Evolutionary conservation across 1,284 basidiomycete genomes (phyloP).

Genomic region (Pisolithus thermaeus): DNA sequence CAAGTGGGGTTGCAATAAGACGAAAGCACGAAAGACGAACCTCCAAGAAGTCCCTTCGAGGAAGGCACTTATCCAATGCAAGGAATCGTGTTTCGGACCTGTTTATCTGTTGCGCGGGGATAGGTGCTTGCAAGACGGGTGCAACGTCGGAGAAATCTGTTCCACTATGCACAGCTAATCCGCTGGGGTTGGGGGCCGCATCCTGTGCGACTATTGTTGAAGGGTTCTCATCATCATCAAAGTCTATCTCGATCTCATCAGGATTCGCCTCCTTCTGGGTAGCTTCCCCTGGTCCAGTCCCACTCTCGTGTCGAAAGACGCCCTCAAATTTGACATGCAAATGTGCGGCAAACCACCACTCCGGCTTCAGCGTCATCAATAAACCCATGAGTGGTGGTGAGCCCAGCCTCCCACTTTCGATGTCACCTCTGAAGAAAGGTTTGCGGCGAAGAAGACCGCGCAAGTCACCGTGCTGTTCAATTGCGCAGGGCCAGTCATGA

Average conservation of each 20-base stretch:
- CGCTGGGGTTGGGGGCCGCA: slow-evolving; percentile 55
- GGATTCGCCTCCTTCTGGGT: slow-evolving; percentile 38
- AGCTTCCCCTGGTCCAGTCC: slow-evolving; percentile 3
- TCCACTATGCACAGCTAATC: slow-evolving; percentile 63
- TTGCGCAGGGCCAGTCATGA: slow-evolving; percentile 93
- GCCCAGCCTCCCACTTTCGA: slow-evolving; percentile 69
- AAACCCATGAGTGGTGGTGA: slow-evolving; percentile 86
- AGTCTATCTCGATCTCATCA: slow-evolving; percentile 59
- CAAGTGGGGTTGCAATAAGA: background rate
- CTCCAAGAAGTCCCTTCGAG: slow-evolving; percentile 80
- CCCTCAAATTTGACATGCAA: slow-evolving; percentile 84
- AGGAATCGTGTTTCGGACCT: slow-evolving; percentile 69
- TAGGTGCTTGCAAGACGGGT: slow-evolving; percentile 26
- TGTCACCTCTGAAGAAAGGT: slow-evolving; percentile 77
- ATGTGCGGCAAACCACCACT: slow-evolving; percentile 97
- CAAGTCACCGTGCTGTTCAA: slow-evolving; percentile 79
- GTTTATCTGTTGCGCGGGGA: background rate
- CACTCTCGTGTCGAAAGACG: slow-evolving; percentile 34
- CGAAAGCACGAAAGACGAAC: slow-evolving; percentile 34
- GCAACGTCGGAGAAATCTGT: slow-evolving; percentile 23
- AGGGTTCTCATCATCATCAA: slow-evolving; percentile 17
- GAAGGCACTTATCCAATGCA: slow-evolving; percentile 91
- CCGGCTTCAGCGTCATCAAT: slow-evolving; percentile 68
- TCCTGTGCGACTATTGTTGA: background rate
- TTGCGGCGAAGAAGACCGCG: slow-evolving; percentile 68